Evolutionary conservation across 495 filamentous ascomycete species (phyloP).

Genomic region (Pyrenopolyporus hunteri): DNA sequence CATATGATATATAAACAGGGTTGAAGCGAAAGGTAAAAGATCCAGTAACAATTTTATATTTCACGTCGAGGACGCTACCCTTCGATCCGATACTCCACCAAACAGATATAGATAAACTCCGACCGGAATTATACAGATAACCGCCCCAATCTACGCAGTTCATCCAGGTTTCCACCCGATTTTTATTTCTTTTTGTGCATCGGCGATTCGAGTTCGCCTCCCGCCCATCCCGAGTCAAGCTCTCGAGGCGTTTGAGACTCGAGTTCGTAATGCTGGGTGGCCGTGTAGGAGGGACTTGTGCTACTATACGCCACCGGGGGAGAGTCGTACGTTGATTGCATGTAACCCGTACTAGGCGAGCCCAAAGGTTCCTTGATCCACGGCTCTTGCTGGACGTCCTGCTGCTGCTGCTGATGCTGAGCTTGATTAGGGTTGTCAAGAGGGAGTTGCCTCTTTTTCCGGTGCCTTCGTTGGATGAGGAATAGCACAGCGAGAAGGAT

Average conservation of each 20-base stretch:
- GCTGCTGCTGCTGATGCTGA: not conserved
- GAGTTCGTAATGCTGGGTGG: constrained; percentile 15
- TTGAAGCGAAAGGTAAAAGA: too few relatives aligned
- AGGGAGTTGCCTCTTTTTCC: not conserved
- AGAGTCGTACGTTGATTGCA: constrained; percentile 7
- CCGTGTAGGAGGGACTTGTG: not conserved
- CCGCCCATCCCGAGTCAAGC: constrained; percentile 22
- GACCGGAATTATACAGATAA: too few relatives aligned
- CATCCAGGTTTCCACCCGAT: not conserved
- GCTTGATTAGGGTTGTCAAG: not conserved
- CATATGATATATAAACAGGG: too few relatives aligned
- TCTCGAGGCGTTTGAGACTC: constrained; percentile 4
- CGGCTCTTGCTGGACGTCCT: not conserved
- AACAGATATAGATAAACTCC: too few relatives aligned
- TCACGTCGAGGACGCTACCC: too few relatives aligned
- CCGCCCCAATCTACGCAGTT: too few relatives aligned
- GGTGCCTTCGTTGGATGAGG: constrained; percentile 12
- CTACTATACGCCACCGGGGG: not conserved
- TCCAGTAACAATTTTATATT: too few relatives aligned
- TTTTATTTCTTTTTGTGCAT: not conserved
- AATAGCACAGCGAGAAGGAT: constrained; percentile 15
- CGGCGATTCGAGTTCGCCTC: constrained; percentile 8
- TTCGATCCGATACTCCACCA: too few relatives aligned
- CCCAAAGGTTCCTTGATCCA: constrained; percentile 10
- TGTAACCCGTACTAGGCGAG: constrained; percentile 2